These are phyloP conservation scores for Anthostomella pinea DNA, from an alignment of 2,329 filamentous ascomycete genomes.

Conservation along the genomic window DNA sequence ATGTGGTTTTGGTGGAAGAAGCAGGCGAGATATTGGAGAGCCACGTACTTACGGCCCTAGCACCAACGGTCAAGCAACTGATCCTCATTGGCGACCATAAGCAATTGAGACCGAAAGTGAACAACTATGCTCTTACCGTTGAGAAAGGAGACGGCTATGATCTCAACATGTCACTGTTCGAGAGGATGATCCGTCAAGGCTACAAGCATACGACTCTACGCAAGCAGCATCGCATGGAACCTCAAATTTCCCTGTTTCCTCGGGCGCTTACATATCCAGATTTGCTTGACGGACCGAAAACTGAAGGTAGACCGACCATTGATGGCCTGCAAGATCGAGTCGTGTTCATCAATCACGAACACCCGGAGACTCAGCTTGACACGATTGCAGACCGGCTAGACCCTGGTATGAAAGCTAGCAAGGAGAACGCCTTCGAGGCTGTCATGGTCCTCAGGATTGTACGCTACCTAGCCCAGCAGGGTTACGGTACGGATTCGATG, in stretches of 20 bases:
- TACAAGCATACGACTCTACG: slow-evolving; percentile 52
- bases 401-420: slow-evolving; percentile 47
- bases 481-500: slow-evolving; percentile 62
- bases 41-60: slow-evolving; percentile 17
- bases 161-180: slow-evolving; percentile 66
- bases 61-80: slow-evolving; percentile 43
- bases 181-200: slow-evolving; percentile 58
- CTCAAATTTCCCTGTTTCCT: slow-evolving; percentile 61
- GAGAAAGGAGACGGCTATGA: slow-evolving; percentile 65
- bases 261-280: slow-evolving; percentile 59
- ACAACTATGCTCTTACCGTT: slow-evolving; percentile 57
- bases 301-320: slow-evolving; percentile 38
- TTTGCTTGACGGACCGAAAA: slow-evolving; percentile 54
- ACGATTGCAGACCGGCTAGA: slow-evolving; percentile 50
- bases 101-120: slow-evolving; percentile 67
- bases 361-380: slow-evolving; percentile 47
- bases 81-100: slow-evolving; percentile 73
- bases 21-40: slow-evolving; percentile 22
- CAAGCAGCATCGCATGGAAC: slow-evolving; percentile 67
- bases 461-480: slow-evolving; percentile 67
- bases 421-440: slow-evolving; percentile 63
- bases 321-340: slow-evolving; percentile 59
- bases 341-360: slow-evolving; percentile 63
- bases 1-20: slow-evolving; percentile 53
- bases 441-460: slow-evolving; percentile 64